Conservation (phyloP, 495 filamentous ascomycete species). For the Lindgomyces ingoldianus region DNA sequence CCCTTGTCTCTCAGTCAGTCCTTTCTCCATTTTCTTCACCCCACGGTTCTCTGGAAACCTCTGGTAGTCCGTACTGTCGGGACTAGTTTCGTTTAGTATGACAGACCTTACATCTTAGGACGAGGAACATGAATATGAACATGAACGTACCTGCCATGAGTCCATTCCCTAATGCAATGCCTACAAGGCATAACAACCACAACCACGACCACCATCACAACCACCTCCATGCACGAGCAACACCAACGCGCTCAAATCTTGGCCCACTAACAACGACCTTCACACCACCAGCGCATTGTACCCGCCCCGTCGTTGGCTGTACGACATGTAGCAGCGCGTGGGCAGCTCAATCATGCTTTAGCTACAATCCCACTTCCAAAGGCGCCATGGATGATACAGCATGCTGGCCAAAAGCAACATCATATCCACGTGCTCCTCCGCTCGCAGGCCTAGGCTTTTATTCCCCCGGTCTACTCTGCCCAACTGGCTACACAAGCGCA, state of each 20-base stretch:
- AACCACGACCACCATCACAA: background rate
- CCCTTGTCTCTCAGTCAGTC: too few species aligned
- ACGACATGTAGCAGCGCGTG: slow-evolving; percentile 1
- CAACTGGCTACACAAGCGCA: slow-evolving; percentile 16
- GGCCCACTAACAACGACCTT: slow-evolving; percentile 23
- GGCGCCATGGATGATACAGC: slow-evolving; percentile 8
- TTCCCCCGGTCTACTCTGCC: slow-evolving; percentile 19
- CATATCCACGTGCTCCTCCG: background rate
- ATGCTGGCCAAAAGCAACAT: slow-evolving; percentile 22
- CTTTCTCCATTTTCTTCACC: background rate
- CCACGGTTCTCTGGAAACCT: background rate
- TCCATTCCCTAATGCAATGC: background rate
- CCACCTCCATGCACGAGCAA: background rate
- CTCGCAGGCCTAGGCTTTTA: slow-evolving; percentile 21
- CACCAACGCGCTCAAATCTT: slow-evolving; percentile 2
- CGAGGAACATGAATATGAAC: too few species aligned
- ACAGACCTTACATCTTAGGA: background rate
- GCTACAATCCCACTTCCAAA: background rate
- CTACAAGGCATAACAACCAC: background rate
- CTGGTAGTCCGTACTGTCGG: background rate
- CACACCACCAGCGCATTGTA: slow-evolving; percentile 15
- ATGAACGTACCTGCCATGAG: background rate
- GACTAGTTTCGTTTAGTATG: background rate
- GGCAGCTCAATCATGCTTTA: slow-evolving; percentile 9
- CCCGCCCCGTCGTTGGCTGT: background rate